These are phyloP conservation scores for Diaporthe aspalathi DNA, from an alignment of 2,329 filamentous ascomycete species.

Conservation along the genomic window DNA sequence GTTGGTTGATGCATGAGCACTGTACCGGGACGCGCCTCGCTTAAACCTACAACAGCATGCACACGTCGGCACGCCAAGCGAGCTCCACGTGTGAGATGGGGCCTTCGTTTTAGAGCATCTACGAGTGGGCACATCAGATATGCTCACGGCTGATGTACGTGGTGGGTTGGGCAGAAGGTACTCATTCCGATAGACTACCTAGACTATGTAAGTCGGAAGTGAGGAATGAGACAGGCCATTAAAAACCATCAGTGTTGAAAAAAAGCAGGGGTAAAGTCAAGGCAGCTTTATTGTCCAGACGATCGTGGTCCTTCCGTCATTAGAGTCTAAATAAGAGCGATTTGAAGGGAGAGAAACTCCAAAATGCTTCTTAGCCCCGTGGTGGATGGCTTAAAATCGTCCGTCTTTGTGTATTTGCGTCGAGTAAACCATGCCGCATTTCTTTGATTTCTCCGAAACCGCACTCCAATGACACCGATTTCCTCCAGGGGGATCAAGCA, in stretches of 20 bases:
- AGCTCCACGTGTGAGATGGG: neutral
- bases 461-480: constrained; percentile 73
- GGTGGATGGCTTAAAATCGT: constrained; percentile 50
- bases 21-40: neutral
- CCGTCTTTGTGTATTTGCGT: constrained; percentile 57
- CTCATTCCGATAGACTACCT: constrained; percentile 49
- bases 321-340: constrained; percentile 67
- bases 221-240: constrained; percentile 32
- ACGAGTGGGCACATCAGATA: neutral
- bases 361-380: constrained; percentile 59
- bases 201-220: constrained; percentile 51
- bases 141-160: no score
- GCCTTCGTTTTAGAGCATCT: neutral
- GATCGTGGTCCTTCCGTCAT: constrained; percentile 56
- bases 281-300: constrained; percentile 67
- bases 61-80: neutral
- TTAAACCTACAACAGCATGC: neutral
- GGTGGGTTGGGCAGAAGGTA: constrained; percentile 31
- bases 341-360: constrained; percentile 56
- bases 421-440: constrained; percentile 63
- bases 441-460: constrained; percentile 64
- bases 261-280: constrained; percentile 52
- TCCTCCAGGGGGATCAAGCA: constrained; percentile 59
- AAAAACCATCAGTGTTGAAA: constrained; percentile 33
- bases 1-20: neutral